phyloP scores from a whole-genome alignment of 305 asterid species.

The Fraxinus albicans region DNA sequence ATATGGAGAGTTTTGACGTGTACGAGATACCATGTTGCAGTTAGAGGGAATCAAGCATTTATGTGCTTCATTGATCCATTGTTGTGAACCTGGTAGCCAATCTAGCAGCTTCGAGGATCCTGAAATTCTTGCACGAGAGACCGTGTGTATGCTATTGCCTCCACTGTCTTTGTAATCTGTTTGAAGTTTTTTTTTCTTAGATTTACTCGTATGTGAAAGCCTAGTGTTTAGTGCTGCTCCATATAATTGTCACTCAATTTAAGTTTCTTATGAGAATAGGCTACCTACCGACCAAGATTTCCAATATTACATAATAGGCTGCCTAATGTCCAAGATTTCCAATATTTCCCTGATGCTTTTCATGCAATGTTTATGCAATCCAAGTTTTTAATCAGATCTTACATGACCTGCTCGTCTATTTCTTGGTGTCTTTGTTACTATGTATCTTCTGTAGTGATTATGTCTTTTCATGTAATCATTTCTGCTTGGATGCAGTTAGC shows the following conservation, averaged over 20 bases:
- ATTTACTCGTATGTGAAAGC: not conserved
- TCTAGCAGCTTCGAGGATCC: constrained; percentile 88
- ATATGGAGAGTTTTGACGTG: constrained; percentile 78
- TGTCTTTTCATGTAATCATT: constrained; percentile 9
- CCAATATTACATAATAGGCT: not conserved
- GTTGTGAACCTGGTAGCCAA: constrained; percentile 83
- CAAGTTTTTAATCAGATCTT: constrained; percentile 2
- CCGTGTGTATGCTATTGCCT: constrained; percentile 74
- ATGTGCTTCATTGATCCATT: constrained; percentile 72
- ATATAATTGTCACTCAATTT: not conserved
- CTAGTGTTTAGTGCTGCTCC: constrained; percentile 3
- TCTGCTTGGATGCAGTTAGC: constrained; percentile 62
- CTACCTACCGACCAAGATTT: not conserved
- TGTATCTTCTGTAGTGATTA: constrained; percentile 11
- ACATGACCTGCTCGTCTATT: constrained; percentile 10
- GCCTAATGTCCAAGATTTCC: not conserved
- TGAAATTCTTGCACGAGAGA: constrained; percentile 90
- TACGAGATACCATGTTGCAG: constrained; percentile 80
- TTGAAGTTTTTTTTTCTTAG: not conserved
- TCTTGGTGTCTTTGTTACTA: not conserved
- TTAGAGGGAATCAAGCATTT: constrained; percentile 91
- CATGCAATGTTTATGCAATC: not conserved
- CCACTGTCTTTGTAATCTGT: constrained; percentile 5
- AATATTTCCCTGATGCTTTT: not conserved
- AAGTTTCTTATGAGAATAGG: not conserved